Evolutionary conservation across 495 filamentous ascomycete species (phyloP), one percentile per base, ranked within the genome.

Genomic region (Penicillium ucsense): DNA sequence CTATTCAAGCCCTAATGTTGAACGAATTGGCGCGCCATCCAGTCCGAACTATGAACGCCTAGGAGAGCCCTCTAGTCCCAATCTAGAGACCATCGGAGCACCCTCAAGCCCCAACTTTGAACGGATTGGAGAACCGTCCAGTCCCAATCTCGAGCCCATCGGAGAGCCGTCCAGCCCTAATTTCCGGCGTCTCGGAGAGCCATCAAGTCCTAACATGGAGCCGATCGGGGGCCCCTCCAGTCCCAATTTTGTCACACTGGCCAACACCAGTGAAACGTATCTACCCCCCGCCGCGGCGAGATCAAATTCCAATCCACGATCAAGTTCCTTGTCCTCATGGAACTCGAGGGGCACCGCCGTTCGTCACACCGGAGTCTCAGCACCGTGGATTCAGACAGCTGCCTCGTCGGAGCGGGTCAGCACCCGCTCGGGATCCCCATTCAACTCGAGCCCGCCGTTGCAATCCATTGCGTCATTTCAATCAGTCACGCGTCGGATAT

Each of bases 311-410:
- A 63, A 59, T 5, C 64, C 62, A 0, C 62, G 68, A 11, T 65
- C 66, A 0, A 70, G 72, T 41, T 76, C 74, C 2, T 47, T 76
- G 5, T 73, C 69, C 0, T 77, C 74, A 2, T 55, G 64, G 39
- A 70, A 75, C 40, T 76, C 74, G 2, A 52, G 72, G n/a, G 73
- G 73, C 28, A 78, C 75, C 4, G 74, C 74, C 30, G 71, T 63
- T 39, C 56, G 65, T 53, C 66, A 68, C 48, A 49, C 53, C 32
- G 63, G 63, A 11, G 65, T 34, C 8, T 12, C 60, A 10, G 54
- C 60, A 11, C 65, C 56, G 20, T 74, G 68, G 68, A 64, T 64
- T 4, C 58, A 60, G 45, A 54, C 58, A 31, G 59, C 61, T 31
- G 60, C 60, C 20, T 67, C 67, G 6, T 67, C 70, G 3, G 67